These are phyloP conservation scores for Paulownia fortunei DNA, from an alignment of 257 asterid genomes.

Conservation along the genomic window DNA sequence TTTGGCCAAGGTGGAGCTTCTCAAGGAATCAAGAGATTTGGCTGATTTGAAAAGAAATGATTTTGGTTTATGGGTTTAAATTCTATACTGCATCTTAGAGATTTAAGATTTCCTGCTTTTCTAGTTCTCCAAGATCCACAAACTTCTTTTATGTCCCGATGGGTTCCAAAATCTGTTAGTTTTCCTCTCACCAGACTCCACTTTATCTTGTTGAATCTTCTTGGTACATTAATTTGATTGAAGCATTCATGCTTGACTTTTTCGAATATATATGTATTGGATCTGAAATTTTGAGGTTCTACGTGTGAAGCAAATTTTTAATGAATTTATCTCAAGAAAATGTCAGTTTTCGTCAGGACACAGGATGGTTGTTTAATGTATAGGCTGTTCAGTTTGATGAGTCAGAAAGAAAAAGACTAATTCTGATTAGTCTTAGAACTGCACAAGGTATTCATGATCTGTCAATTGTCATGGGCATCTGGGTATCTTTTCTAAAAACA, in stretches of 20 bases:
- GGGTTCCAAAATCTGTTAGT: not conserved
- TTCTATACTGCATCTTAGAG: not conserved
- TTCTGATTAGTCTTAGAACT: not conserved
- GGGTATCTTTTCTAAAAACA: not conserved
- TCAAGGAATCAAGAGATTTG: conserved; percentile 11
- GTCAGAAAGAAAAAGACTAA: not conserved
- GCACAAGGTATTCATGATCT: not conserved
- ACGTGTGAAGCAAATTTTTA: not conserved
- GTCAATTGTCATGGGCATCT: not conserved
- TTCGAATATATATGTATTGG: not conserved
- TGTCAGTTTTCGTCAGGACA: not conserved
- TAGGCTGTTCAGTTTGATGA: not conserved
- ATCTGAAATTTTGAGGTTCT: not conserved
- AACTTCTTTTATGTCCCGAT: not conserved
- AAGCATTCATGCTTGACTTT: not conserved
- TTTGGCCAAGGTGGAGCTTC: not conserved
- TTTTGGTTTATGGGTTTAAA: not conserved
- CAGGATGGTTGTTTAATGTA: not conserved
- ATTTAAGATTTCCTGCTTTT: not conserved
- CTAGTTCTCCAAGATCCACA: conserved; percentile 4
- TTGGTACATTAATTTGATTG: conserved; percentile 4
- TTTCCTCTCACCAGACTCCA: not conserved
- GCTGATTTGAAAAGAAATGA: not conserved
- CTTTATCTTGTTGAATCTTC: not conserved
- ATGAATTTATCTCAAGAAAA: not conserved